Base-by-base conservation (phyloP, 805 yeast genomes). In the Metschnikowia continentalis region DNA sequence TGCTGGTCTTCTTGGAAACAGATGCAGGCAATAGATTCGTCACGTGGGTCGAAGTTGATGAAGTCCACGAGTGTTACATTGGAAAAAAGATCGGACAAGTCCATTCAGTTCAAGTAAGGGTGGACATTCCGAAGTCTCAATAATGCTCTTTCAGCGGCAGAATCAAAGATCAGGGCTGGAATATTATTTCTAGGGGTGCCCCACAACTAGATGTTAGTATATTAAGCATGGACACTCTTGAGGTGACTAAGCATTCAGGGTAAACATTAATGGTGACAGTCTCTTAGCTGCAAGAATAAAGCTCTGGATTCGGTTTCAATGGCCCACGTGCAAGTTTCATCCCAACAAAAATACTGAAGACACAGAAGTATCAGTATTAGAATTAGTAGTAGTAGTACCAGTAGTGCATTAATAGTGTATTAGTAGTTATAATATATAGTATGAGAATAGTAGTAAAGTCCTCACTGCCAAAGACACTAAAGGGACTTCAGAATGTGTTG, bases 101-200 rank as follows among this genome's bases (percentile, higher is more conserved):
- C 94, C 49, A 76, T 78, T 46, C 84, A 87, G 45, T 82, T 79
- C 56, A 88, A 74, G 15, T 83, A 86, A 22, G 76, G 77, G 62
- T 83, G 88, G 48, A 88, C 72, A 66, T 88, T 85, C 15, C 79
- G 66, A 38, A 85, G 75, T 54, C 83, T 71, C 51, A 84, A 64
- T 55, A 80, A 76, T 30, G 83, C 77, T 47, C 76, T 67, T 26
- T 59, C 57, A 8, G 59, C 60, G 5, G 62, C 59, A n/a, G 56
- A 38, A 30, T 49, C 50, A 17, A 49, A 48, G n/a, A 58, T 57
- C 42, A 50, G 61, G 36, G 33, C 48, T 1, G 62, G 62, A 15
- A 61, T 2, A 52, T 48, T 7, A 48, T 35, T 32, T 54, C 51
- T n/a, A 33, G 53, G 30, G 22, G 47, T 7, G 50, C 48, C 30